Conservation (phyloP, 176 grass and related monocot species). For the Aegilops umbellulata region DNA sequence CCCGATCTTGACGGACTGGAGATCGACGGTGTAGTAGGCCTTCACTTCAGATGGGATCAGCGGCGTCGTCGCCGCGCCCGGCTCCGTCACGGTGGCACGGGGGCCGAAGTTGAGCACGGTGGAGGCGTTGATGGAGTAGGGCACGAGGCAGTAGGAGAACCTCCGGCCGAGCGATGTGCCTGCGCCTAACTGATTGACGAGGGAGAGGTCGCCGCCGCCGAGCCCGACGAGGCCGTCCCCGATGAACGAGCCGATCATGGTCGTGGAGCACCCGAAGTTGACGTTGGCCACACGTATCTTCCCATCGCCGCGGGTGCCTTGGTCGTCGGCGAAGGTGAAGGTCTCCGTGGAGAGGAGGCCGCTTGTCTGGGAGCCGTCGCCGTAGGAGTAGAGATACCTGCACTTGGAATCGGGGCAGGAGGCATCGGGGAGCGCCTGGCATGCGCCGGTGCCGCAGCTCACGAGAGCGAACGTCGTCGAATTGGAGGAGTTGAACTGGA, state of each 20-base stretch:
- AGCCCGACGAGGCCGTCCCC: slow-evolving; percentile 56
- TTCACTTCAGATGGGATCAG: no score
- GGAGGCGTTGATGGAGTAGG: no score
- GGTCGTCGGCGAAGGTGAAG: not conserved
- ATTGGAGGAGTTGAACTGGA: slow-evolving; percentile 22
- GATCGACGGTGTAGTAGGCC: no score
- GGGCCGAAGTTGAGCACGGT: no score
- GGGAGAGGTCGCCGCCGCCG: slow-evolving; percentile 40
- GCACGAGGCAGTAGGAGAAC: slow-evolving; percentile 70
- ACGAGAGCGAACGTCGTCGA: slow-evolving; percentile 45
- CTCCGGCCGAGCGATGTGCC: slow-evolving; percentile 12
- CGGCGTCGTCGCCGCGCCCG: no score
- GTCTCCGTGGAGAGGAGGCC: slow-evolving; percentile 18
- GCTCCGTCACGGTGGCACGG: no score
- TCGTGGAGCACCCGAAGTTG: slow-evolving; percentile 57
- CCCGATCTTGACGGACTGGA: no score
- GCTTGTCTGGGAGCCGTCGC: not conserved
- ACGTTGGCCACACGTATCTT: slow-evolving; percentile 13
- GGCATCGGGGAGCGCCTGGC: slow-evolving; percentile 8
- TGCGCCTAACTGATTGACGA: slow-evolving; percentile 43
- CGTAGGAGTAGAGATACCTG: not conserved
- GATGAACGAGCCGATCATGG: slow-evolving; percentile 14
- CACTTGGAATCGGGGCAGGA: slow-evolving; percentile 39
- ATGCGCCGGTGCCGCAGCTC: slow-evolving; percentile 17
- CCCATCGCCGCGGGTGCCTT: no score